These are phyloP conservation scores for Ceratobasidium sp. DNA, from an alignment of 1,284 basidiomycete genomes.

Conservation along the genomic window DNA sequence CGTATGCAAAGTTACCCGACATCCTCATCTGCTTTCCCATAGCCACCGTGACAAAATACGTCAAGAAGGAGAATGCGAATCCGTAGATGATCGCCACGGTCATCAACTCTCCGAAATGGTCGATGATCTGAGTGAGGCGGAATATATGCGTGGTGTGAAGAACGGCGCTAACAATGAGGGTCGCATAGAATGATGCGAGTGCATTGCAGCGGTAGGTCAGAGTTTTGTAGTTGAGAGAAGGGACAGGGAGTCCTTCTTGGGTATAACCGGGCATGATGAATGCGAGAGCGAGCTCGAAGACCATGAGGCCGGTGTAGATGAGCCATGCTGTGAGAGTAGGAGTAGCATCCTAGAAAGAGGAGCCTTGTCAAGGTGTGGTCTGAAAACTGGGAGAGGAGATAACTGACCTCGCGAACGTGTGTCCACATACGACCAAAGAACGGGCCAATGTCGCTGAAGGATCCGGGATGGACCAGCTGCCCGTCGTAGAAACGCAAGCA, in stretches of 20 bases:
- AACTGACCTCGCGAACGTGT: constrained; percentile 79
- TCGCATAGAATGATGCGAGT: constrained; percentile 86
- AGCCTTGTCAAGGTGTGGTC: background rate
- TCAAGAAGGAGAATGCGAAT: constrained; percentile 80
- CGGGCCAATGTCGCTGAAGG: constrained; percentile 77
- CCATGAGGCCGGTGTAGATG: constrained; percentile 89
- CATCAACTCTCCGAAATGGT: constrained; percentile 97
- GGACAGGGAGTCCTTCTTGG: constrained; percentile 94
- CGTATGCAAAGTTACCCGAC: constrained; percentile 94
- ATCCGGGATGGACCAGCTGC: constrained; percentile 78
- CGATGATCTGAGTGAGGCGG: constrained; percentile 93
- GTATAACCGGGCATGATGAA: constrained; percentile 90
- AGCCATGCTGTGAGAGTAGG: constrained; percentile 90
- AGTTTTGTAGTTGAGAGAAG: constrained; percentile 90
- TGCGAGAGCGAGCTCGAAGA: constrained; percentile 91
- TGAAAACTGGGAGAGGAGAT: background rate
- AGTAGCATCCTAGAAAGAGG: constrained; percentile 78
- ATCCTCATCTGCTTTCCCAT: constrained; percentile 89
- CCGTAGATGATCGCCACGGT: constrained; percentile 94
- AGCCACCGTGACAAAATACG: constrained; percentile 80
- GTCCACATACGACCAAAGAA: constrained; percentile 86
- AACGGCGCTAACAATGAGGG: constrained; percentile 77
- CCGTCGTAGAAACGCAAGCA: constrained; percentile 98
- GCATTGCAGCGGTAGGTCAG: constrained; percentile 98
- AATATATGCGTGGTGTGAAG: constrained; percentile 88